phyloP scores from a whole-genome alignment of 2,329 filamentous ascomycete genomes.

The Coniochaeta pulveracea region DNA sequence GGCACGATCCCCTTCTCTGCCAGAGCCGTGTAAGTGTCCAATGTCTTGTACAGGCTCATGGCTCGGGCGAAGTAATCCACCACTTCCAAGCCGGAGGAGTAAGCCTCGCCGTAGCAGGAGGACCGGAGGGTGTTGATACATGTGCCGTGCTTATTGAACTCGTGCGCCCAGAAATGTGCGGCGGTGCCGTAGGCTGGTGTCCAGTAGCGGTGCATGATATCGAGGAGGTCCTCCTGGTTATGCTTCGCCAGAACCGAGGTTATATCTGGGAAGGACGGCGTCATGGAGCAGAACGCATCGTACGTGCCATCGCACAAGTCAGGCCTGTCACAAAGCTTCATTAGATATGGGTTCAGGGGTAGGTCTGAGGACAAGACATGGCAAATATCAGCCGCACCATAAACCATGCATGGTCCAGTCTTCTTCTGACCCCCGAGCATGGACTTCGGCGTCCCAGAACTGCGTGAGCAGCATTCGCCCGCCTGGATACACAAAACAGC shows the following conservation, averaged over 20 bases:
- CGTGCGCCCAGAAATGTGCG: conserved; percentile 52
- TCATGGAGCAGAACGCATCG: conserved; percentile 29
- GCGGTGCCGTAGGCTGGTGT: conserved; percentile 26
- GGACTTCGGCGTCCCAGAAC: conserved; percentile 30
- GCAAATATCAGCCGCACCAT: conserved; percentile 19
- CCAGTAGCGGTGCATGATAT: conserved; percentile 31
- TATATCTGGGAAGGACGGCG: conserved; percentile 28
- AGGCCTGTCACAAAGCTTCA: conserved; percentile 19
- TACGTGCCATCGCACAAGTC: conserved; percentile 32
- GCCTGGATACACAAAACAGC: conserved; percentile 30
- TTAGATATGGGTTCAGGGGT: background rate
- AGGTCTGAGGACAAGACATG: too few species aligned
- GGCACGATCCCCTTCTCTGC: conserved; percentile 24
- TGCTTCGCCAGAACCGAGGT: conserved; percentile 27
- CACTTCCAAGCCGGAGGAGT: conserved; percentile 27
- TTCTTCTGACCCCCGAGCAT: conserved; percentile 26
- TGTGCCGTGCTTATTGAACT: conserved; percentile 63
- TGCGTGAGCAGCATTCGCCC: conserved; percentile 29
- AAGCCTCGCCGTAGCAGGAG: conserved; percentile 48
- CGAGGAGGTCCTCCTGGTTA: conserved; percentile 24
- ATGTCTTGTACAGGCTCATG: conserved; percentile 25
- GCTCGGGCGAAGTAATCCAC: conserved; percentile 34
- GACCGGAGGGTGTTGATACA: conserved; percentile 60
- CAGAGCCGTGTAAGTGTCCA: conserved; percentile 30
- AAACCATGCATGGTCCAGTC: conserved; percentile 33